phyloP scores from a whole-genome alignment of 495 filamentous ascomycete species.

The Viridothelium virens region DNA sequence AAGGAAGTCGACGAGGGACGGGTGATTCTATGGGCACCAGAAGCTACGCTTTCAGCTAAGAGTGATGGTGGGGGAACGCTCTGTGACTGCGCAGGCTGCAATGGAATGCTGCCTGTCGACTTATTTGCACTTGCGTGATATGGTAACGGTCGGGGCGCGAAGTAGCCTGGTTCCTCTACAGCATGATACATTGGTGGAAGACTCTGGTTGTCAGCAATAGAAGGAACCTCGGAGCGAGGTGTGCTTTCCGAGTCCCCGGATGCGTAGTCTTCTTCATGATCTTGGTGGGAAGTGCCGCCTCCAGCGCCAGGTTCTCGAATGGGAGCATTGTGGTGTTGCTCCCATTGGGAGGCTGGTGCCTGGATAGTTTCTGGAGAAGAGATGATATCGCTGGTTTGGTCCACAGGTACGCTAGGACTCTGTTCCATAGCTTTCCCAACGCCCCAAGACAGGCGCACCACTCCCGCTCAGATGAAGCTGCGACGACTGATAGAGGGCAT shows the following conservation, averaged over 20 bases:
- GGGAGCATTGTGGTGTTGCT: neutral
- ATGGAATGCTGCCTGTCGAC: constrained; percentile 11
- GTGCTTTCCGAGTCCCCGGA: constrained; percentile 25
- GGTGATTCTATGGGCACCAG: neutral
- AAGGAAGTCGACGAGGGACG: constrained; percentile 21
- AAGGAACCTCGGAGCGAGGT: constrained; percentile 28
- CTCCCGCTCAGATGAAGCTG: neutral
- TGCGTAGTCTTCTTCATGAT: neutral
- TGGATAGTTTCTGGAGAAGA: neutral
- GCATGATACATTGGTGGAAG: neutral
- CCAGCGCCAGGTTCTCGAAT: neutral
- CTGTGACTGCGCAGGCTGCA: constrained; percentile 18
- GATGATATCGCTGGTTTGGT: neutral
- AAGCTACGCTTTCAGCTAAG: constrained; percentile 13
- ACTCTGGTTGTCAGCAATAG: constrained; percentile 12
- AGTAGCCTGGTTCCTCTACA: constrained; percentile 16
- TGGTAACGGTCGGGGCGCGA: constrained; percentile 25
- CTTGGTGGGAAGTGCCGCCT: neutral
- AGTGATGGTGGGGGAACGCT: constrained; percentile 20
- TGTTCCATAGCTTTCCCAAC: constrained; percentile 2
- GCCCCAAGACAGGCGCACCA: neutral
- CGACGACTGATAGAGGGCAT: neutral
- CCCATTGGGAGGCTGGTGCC: neutral
- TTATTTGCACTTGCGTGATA: constrained; percentile 18
- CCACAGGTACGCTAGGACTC: neutral